phyloP scores from a whole-genome alignment of 2,329 filamentous ascomycete species.

The Scortechinia acanthostroma region DNA sequence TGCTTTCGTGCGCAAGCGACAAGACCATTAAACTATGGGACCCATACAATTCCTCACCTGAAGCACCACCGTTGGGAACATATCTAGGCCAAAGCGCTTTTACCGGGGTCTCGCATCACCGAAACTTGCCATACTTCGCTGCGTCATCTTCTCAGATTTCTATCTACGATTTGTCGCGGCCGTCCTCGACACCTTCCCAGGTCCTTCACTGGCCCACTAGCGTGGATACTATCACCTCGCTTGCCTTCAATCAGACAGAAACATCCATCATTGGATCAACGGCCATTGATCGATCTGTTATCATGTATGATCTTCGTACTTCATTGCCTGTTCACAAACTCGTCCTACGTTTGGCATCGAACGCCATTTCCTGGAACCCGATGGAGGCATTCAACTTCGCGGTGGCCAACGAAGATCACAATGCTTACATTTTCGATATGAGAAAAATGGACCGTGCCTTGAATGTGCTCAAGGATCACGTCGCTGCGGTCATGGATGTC shows the following conservation, averaged over 20 bases:
- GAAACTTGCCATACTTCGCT: slow-evolving; percentile 72
- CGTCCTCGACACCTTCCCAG: slow-evolving; percentile 69
- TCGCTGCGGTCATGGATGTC: slow-evolving; percentile 88
- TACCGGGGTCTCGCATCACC: slow-evolving; percentile 76
- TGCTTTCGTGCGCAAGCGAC: slow-evolving; percentile 82
- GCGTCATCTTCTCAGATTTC: slow-evolving; percentile 69
- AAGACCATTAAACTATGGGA: slow-evolving; percentile 85
- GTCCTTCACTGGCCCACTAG: slow-evolving; percentile 80
- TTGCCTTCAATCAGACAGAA: slow-evolving; percentile 89
- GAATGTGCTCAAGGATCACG: slow-evolving; percentile 85
- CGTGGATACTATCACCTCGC: slow-evolving; percentile 80
- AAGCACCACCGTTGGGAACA: slow-evolving; percentile 67
- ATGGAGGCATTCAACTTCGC: slow-evolving; percentile 96
- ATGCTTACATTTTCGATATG: slow-evolving; percentile 86
- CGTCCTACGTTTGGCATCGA: slow-evolving; percentile 74
- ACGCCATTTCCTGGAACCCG: slow-evolving; percentile 85
- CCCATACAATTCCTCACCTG: slow-evolving; percentile 68
- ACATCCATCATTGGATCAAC: slow-evolving; percentile 83
- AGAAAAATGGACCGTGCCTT: slow-evolving; percentile 79
- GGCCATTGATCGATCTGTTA: slow-evolving; percentile 76
- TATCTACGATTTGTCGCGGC: slow-evolving; percentile 79
- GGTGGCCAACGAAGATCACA: slow-evolving; percentile 89
- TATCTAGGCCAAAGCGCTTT: slow-evolving; percentile 81
- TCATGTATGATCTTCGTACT: slow-evolving; percentile 88
- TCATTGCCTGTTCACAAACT: slow-evolving; percentile 76